These are phyloP conservation scores for Lecanoromycetidae sp. DNA, from an alignment of 2,329 filamentous ascomycete genomes.

Conservation along the genomic window DNA sequence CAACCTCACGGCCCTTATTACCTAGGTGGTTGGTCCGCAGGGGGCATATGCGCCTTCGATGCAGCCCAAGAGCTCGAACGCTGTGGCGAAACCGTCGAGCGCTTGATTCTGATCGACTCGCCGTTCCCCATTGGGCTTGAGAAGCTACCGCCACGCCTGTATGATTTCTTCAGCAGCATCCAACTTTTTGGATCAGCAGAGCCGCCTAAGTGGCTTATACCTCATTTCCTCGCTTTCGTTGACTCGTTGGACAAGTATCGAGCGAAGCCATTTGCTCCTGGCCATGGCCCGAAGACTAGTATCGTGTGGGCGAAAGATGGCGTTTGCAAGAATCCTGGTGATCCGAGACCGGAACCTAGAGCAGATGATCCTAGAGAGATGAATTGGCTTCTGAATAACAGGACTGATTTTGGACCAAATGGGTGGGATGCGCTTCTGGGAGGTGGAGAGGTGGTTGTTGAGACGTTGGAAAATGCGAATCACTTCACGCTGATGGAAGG, in stretches of 20 bases:
- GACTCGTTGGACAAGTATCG: conserved; percentile 36
- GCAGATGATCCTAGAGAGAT: conserved; percentile 35
- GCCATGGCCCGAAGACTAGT: not conserved
- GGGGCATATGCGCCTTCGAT: conserved; percentile 25
- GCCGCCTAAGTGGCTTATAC: conserved; percentile 26
- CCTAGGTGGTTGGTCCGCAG: conserved; percentile 24
- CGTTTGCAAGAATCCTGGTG: conserved; percentile 24
- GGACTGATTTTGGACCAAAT: conserved; percentile 36
- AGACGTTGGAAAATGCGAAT: conserved; percentile 26
- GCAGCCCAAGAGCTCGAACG: conserved; percentile 22
- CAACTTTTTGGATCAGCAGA: conserved; percentile 36
- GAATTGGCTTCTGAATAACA: conserved; percentile 38
- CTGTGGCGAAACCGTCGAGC: conserved; percentile 33
- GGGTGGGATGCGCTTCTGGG: conserved; percentile 36
- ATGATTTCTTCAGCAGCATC: conserved; percentile 38
- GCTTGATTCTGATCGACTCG: conserved; percentile 54
- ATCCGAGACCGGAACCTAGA: conserved; percentile 24
- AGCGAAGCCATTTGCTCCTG: conserved; percentile 20
- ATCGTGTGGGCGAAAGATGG: conserved; percentile 11
- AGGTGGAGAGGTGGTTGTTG: conserved; percentile 25
- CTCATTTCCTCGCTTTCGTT: conserved; percentile 29
- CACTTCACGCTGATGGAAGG: conserved; percentile 37
- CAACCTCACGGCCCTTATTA: conserved; percentile 25
- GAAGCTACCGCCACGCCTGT: conserved; percentile 44
- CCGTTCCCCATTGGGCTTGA: conserved; percentile 58